Percentiles rank a stretch among this genome's conserved stretches.
Evolutionary conservation across 2,329 filamentous ascomycete species (phyloP).

Genomic region (Orbilia javanica): DNA sequence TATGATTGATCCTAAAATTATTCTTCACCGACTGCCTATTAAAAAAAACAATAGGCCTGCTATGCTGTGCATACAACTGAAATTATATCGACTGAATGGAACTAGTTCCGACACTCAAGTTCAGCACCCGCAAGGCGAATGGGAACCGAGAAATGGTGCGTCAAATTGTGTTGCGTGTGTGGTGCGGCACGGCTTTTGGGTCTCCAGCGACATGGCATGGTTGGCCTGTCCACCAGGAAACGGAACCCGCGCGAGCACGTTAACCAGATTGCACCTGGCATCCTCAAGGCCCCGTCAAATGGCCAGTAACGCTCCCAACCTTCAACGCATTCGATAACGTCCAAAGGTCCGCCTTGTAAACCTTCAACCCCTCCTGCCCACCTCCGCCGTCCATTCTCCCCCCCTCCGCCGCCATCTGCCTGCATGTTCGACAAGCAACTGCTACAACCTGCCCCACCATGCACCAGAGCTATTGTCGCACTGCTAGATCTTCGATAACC

Average conservation of each 20-base stretch:
- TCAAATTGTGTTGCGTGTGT: constrained; percentile 1
- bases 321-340: not conserved
- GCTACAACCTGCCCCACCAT: constrained; percentile 38
- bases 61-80: no score
- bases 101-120: no score
- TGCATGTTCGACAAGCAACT: constrained; percentile 32
- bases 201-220: constrained; percentile 8
- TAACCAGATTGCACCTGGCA: not conserved
- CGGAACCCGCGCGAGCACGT: constrained; percentile 3
- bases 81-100: no score
- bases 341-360: not conserved
- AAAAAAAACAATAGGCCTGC: no score
- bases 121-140: no score
- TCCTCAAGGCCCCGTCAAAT: constrained; percentile 6
- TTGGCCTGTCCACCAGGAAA: constrained; percentile 12
- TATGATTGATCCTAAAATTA: constrained; percentile 21
- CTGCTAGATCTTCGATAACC: constrained; percentile 37
- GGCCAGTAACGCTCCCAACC: not conserved
- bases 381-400: not conserved
- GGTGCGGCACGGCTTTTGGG: not conserved
- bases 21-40: not conserved
- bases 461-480: constrained; percentile 34
- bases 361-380: not conserved
- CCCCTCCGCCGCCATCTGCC: not conserved
- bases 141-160: not conserved